Evolutionary conservation across 345 rosid species (phyloP).

Genomic region (Syzygium jambos): DNA sequence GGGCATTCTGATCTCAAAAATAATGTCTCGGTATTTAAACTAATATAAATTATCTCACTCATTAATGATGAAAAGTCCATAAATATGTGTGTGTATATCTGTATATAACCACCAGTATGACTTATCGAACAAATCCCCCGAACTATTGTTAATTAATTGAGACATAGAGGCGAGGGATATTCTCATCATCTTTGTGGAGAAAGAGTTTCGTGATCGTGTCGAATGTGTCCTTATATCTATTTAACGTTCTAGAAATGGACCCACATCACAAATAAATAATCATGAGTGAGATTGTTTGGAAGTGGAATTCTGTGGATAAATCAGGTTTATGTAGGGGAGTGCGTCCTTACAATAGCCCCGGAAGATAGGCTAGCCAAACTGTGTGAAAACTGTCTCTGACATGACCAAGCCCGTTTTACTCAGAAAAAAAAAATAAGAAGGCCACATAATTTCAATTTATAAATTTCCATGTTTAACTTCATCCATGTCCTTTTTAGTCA

Average conservation of each 20-base stretch:
- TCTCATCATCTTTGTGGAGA: not conserved
- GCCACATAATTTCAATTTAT: not conserved
- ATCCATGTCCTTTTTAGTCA: too few species aligned
- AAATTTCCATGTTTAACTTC: not conserved
- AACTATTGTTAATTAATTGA: not conserved
- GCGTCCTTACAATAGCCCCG: not conserved
- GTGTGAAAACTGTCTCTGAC: not conserved
- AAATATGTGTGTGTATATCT: too few species aligned
- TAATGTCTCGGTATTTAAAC: not conserved
- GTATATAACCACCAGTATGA: not conserved
- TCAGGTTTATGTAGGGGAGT: not conserved
- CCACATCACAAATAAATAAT: not conserved
- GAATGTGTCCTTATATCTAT: not conserved
- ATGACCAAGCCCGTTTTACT: not conserved
- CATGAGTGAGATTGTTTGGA: not conserved
- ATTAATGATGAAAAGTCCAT: not conserved
- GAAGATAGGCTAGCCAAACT: not conserved
- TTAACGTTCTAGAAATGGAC: not conserved
- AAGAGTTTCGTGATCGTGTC: not conserved
- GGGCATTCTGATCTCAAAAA: not conserved
- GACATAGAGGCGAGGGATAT: not conserved
- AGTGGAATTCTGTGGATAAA: not conserved
- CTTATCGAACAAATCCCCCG: not conserved
- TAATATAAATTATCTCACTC: not conserved
- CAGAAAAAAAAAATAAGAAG: not conserved